A percentile compares a stretch with the other conserved stretches of the same genome.
phyloP scores from a whole-genome alignment of 164 flowering plant species.

The Pachysandra terminalis region DNA sequence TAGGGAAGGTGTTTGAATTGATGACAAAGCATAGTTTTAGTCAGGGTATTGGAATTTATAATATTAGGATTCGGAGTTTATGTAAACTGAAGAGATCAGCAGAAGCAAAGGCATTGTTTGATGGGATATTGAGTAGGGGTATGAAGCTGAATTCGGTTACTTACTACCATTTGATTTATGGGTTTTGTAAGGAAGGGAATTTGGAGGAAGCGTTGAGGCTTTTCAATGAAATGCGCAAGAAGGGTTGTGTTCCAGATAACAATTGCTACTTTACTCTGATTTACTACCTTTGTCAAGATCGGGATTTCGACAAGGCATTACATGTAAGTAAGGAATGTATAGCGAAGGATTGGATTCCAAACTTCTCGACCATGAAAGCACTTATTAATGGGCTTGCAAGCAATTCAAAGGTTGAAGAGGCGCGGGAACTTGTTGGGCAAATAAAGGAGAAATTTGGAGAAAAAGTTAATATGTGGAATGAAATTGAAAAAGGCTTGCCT shows the following conservation, averaged over 20 bases:
- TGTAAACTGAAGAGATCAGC: conserved; percentile 54
- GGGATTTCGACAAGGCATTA: conserved; percentile 62
- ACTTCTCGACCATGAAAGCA: conserved; percentile 55
- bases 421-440: conserved; percentile 40
- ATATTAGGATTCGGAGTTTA: conserved; percentile 62
- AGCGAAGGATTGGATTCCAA: conserved; percentile 68
- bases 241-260: conserved; percentile 46
- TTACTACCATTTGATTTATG: conserved; percentile 60
- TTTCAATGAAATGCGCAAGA: conserved; percentile 42
- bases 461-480: conserved; percentile 57
- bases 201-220: conserved; percentile 65
- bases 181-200: conserved; percentile 68
- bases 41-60: conserved; percentile 46
- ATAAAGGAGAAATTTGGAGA: conserved; percentile 57
- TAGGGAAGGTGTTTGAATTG: conserved; percentile 61
- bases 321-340: conserved; percentile 47
- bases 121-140: conserved; percentile 48
- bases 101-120: conserved; percentile 69
- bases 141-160: conserved; percentile 59
- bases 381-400: conserved; percentile 73
- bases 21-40: conserved; percentile 39
- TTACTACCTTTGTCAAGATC: conserved; percentile 49
- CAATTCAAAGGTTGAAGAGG: conserved; percentile 55
- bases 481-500: conserved; percentile 57
- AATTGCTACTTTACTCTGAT: conserved; percentile 58